Conservation (phyloP, 139 green algal genomes). For the Auxenochlorella protothecoides region DNA sequence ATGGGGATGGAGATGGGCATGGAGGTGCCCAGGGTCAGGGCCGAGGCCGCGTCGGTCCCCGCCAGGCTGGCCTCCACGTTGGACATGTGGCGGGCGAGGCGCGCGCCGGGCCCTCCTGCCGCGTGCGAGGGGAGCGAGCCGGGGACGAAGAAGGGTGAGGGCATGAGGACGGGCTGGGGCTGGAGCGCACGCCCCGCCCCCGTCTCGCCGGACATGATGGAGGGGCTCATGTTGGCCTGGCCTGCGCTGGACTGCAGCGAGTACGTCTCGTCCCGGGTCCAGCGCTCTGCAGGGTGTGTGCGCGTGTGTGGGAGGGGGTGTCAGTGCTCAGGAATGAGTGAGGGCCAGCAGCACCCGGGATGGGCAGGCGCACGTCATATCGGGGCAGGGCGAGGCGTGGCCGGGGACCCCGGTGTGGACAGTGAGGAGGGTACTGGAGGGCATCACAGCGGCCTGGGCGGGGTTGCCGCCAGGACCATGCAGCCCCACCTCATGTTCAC, state of each 20-base stretch:
- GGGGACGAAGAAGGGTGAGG: background rate
- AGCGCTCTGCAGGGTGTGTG: background rate
- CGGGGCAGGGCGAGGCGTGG: too few relatives aligned
- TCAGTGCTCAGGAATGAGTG: background rate
- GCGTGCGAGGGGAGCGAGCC: background rate
- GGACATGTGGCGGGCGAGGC: background rate
- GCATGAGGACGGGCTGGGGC: too few relatives aligned
- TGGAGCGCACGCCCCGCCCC: background rate
- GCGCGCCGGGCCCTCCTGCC: background rate
- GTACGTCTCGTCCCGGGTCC: background rate
- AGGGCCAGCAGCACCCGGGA: slow-evolving; percentile 1
- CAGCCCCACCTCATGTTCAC: too few relatives aligned
- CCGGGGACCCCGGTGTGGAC: too few relatives aligned
- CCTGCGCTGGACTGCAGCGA: slow-evolving; percentile 10
- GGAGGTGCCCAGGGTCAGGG: slow-evolving; percentile 27
- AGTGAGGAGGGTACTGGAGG: too few relatives aligned
- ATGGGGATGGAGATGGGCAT: slow-evolving; percentile 44
- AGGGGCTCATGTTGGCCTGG: background rate
- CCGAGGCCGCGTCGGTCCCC: background rate
- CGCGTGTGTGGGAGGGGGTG: background rate
- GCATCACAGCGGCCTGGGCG: too few relatives aligned
- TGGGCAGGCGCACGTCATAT: too few relatives aligned
- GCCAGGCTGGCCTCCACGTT: background rate
- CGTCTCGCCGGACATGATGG: background rate
- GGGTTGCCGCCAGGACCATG: too few relatives aligned